Base-by-base conservation (phyloP, 371 early-diverging fungal genomes). In the Amoeboaphelidium protococcarum region DNA sequence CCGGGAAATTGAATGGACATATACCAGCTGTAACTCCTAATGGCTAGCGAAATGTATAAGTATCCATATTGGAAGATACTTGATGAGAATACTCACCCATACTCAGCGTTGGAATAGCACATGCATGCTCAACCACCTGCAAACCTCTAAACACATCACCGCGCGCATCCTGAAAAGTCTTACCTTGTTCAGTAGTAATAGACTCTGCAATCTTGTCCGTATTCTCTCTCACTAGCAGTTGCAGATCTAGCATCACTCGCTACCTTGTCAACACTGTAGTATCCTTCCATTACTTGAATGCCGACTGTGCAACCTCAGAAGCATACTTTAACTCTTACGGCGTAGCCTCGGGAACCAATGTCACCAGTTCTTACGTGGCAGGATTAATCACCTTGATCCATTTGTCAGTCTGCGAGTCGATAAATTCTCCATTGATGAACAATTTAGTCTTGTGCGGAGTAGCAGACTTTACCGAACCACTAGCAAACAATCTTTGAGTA, bases 21-120 rank as follows among this genome's bases (percentile, higher is more conserved):
- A 94, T 89, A 49, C 90, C 91, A 42, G 76, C 91, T 43, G 81
- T 80, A 25, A 94, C 95, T 50, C 95, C 95, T 52, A 94, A 66
- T 23, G 94, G 94, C 59, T 89, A 82, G 27, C 86, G 76, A 52
- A 84, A 78, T 42, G 81, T 82, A 60, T 84, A 91, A 12, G 94
- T 91, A 54, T 91, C 94, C 88, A 89, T 89, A 57, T 84, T 79
- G 21, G 42, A 42, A 4, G 42, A 42, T 12, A 42, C 42, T 6
- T 42, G 13, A 16, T 42, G n/a, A 4, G 21, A 22, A 12, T 10
- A 16, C 50, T 81, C 77, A 27, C 94, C 94, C 76, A 87, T 71
- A 59, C 84, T 47, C 47, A 74, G 55, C 41, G 71, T 65, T 6
- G 89, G 74, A 46, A 86, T 71, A 16, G 71, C 70, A 52, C 83